Evolutionary conservation across 768 basidiomycete genomes (phyloP).

Genomic region (Boletus eberwhitei): DNA sequence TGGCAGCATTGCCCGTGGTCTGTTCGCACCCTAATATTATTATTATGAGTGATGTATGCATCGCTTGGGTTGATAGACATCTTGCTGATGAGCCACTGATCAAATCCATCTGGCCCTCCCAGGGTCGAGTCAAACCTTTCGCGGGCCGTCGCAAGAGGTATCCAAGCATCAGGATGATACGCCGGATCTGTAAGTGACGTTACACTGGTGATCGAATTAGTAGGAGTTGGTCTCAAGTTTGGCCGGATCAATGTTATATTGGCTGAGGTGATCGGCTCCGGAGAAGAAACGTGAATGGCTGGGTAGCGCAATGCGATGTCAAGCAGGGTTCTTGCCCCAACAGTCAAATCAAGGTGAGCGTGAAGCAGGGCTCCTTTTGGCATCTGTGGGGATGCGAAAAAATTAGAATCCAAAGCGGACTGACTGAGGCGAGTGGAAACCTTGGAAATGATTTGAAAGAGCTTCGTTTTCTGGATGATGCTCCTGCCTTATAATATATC

Average conservation of each 20-base stretch:
- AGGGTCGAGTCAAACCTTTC: conserved; percentile 46
- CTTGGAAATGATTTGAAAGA: conserved; percentile 63
- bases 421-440: conserved; percentile 25
- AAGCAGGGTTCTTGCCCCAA: conserved; percentile 51
- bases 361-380: conserved; percentile 79
- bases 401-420: not conserved
- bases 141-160: conserved; percentile 53
- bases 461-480: conserved; percentile 56
- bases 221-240: conserved; percentile 49
- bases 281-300: conserved; percentile 56
- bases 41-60: conserved; percentile 72
- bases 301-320: conserved; percentile 53
- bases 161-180: conserved; percentile 51
- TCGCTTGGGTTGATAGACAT: conserved; percentile 69
- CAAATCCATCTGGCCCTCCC: conserved; percentile 65
- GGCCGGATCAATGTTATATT: conserved; percentile 48
- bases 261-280: conserved; percentile 35
- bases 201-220: conserved; percentile 11
- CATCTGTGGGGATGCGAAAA: conserved; percentile 45
- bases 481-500: conserved; percentile 38
- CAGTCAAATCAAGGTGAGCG: conserved; percentile 71
- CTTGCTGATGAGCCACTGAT: conserved; percentile 57
- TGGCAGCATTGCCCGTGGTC: not conserved
- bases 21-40: conserved; percentile 52
- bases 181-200: conserved; percentile 34